Conservation (phyloP, 768 basidiomycete genomes). For the Pleurotus citrinopileatus region DNA sequence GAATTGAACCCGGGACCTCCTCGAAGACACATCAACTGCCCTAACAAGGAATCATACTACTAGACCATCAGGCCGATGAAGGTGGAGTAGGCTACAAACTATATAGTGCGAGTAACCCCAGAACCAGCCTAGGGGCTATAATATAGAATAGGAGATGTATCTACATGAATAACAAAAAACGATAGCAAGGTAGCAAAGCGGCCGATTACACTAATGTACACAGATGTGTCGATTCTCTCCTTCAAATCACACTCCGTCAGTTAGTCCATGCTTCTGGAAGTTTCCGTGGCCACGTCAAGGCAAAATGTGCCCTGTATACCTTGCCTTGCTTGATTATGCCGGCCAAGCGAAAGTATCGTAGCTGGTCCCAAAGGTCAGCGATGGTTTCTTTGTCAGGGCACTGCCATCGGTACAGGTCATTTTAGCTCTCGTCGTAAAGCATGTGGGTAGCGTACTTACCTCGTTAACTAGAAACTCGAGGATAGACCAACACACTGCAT, state of each 20-base stretch:
- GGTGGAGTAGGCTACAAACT: background rate
- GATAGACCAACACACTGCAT: background rate
- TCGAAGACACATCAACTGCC: constrained; percentile 40
- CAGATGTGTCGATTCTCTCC: no score
- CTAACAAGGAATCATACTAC: constrained; percentile 12
- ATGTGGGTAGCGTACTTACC: no score
- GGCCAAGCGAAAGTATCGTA: background rate
- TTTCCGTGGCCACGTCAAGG: no score
- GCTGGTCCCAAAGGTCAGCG: background rate
- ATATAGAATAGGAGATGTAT: no score
- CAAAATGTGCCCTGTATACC: background rate
- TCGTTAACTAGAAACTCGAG: background rate
- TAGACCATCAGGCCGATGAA: constrained; percentile 10
- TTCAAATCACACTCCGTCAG: no score
- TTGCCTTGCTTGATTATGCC: background rate
- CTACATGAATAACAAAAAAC: no score
- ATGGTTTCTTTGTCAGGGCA: background rate
- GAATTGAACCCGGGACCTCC: constrained; percentile 91
- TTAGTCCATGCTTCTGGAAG: no score
- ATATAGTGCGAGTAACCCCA: background rate
- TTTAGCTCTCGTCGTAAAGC: no score
- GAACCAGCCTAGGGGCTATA: background rate
- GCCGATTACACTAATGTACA: no score
- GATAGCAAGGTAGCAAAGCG: no score
- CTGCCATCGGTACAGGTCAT: no score